These are phyloP conservation scores for Pogostemon cablin DNA, from an alignment of 257 asterid species.

Conservation along the genomic window DNA sequence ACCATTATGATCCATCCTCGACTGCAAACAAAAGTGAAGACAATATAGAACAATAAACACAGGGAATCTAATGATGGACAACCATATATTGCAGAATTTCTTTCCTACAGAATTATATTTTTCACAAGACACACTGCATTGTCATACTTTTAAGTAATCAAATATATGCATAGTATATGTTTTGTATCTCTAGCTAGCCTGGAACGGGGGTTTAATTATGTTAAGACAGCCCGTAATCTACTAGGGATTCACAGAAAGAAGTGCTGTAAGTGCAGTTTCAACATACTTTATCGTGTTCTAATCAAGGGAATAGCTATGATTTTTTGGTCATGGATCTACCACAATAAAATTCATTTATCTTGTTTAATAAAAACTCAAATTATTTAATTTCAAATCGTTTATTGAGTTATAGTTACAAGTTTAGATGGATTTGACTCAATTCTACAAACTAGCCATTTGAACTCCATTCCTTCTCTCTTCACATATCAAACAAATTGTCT, in stretches of 20 bases:
- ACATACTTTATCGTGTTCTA: not conserved
- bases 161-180: too few relatives aligned
- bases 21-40: slow-evolving; percentile 43
- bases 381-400: too few relatives aligned
- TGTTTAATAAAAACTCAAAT: not conserved
- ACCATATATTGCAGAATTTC: too few relatives aligned
- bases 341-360: not conserved
- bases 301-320: not conserved
- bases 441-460: not conserved
- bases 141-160: too few relatives aligned
- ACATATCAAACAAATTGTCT: not conserved
- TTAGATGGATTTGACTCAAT: not conserved
- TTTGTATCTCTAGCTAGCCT: too few relatives aligned
- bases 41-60: not conserved
- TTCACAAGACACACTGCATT: too few relatives aligned
- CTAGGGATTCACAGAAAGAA: too few relatives aligned
- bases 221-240: too few relatives aligned
- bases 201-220: too few relatives aligned
- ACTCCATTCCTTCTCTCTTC: not conserved
- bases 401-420: too few relatives aligned
- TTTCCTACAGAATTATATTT: too few relatives aligned
- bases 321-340: not conserved
- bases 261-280: not conserved
- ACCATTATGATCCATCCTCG: slow-evolving; percentile 58
- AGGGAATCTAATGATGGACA: not conserved